Percentiles rank a stretch among this genome's conserved stretches.
Conservation (phyloP, 164 flowering plant species). For the Macadamia integrifolia region DNA sequence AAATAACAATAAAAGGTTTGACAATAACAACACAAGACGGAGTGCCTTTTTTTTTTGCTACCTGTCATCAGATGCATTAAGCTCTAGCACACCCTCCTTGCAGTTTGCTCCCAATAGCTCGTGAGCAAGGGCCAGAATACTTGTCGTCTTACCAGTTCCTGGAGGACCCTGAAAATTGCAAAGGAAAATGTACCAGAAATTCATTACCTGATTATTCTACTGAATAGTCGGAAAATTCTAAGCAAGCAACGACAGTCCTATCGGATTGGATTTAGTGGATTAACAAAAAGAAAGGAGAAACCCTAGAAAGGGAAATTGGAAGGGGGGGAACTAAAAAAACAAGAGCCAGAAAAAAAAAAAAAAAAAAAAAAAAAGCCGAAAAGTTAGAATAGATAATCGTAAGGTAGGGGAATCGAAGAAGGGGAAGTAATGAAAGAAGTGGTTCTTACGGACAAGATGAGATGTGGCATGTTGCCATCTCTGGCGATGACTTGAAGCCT, state of each 20-base stretch:
- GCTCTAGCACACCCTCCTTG: constrained; percentile 89
- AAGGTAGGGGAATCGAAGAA: no score
- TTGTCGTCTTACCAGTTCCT: constrained; percentile 96
- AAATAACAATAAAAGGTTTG: not conserved
- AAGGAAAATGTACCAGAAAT: not conserved
- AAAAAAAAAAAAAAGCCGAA: no score
- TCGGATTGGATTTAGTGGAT: no score
- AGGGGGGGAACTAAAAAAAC: no score
- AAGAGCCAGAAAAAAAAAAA: no score
- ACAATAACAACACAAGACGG: not conserved
- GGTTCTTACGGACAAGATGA: constrained; percentile 58
- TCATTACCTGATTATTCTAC: no score
- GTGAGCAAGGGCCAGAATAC: constrained; percentile 94
- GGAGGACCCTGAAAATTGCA: constrained; percentile 76
- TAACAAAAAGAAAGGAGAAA: no score
- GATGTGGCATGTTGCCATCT: constrained; percentile 95
- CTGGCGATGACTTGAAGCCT: constrained; percentile 73
- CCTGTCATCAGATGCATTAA: constrained; percentile 99
- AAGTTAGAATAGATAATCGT: no score
- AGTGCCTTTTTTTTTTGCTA: constrained; percentile 5
- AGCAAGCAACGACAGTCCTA: no score
- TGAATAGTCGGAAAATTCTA: no score
- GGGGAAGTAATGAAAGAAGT: not conserved
- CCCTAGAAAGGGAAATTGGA: no score
- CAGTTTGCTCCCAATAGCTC: constrained; percentile 81